Base-by-base conservation (phyloP, 257 asterid species). In the Jacaranda mimosifolia region DNA sequence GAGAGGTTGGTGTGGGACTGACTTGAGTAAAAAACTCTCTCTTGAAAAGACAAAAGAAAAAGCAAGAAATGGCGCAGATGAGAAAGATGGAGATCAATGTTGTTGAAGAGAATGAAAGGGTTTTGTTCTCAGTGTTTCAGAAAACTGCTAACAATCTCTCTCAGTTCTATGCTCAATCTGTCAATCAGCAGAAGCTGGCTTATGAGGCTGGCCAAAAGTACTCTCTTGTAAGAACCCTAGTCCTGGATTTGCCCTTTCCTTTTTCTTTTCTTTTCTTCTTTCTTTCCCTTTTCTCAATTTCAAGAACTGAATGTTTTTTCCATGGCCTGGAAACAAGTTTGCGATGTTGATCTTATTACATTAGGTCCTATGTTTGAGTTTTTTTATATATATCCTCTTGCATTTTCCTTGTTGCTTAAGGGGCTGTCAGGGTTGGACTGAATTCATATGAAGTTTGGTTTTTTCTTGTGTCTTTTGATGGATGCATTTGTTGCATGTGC, bases 151-250 rank as follows among this genome's bases (percentile, higher is more conserved):
- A 62, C 38, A 18, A 15, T 70, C 65, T 77, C 2, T 70, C 77
- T 21, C 73, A 49, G 26, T 52, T 70, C 1, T 77, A 70, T 15
- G 0, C 66, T 0, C 72, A 32, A 2, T 51, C 72, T 19, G 21
- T 14, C 18, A 10, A 6, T 52, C 36, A 36, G 11, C 82, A 69
- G 55, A 38, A 62, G n/a, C 14, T 49, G 14, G 77, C 82, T 4
- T 77, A 69, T 70, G 59, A 70, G 42, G 77, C 82, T 46, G 82
- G 82, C 7, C 45, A 77, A 32, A 62, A 15, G n/a, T 52, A 48
- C 51, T 48, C 82, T 18, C 13, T 59, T 51, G 82, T 77, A 71
- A 70, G 72, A 77, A 59, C 76, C 76, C 74, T 65, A 21, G n/a
- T 6, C 26, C 70, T 46, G 21, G 14, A 76, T 52, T 76, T 77